Conservation (phyloP, 139 green algal species). For the Micractinium sp. region DNA sequence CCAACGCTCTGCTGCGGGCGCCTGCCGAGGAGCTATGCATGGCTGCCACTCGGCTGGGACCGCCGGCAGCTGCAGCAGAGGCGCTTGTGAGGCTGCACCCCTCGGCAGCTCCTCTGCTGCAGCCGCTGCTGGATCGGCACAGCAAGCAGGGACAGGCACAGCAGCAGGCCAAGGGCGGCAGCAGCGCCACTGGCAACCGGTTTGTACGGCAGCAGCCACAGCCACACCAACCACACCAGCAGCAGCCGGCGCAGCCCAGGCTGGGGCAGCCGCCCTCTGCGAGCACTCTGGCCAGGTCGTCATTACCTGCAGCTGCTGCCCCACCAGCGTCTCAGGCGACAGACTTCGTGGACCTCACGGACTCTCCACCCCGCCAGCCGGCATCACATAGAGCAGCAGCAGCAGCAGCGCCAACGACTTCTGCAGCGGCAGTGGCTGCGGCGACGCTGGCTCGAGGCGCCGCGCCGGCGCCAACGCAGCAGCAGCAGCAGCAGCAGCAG, state of each 20-base stretch:
- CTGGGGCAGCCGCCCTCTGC: neutral
- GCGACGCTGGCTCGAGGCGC: neutral
- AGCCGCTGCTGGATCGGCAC: neutral
- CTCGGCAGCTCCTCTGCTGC: neutral
- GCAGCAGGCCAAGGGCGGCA: neutral
- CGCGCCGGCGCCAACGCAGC: neutral
- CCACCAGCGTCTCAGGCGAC: neutral
- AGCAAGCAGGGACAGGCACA: neutral
- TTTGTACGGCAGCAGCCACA: neutral
- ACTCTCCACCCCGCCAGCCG: neutral
- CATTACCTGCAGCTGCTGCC: neutral
- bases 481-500: neutral
- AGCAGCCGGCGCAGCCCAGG: neutral
- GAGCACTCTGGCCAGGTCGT: neutral
- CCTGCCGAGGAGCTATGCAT: neutral
- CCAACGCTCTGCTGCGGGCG: conserved; percentile 9
- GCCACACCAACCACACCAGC: neutral
- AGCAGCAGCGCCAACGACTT: neutral
- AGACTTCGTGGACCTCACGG: conserved; percentile 5
- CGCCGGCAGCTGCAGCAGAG: neutral
- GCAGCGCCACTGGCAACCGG: neutral
- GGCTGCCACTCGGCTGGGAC: neutral
- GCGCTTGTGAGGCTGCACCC: conserved; percentile 17
- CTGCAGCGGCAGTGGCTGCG: neutral
- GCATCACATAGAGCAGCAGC: neutral